Conservation (phyloP, 192 early-diverging fungal species). For the Backusella luteola region DNA sequence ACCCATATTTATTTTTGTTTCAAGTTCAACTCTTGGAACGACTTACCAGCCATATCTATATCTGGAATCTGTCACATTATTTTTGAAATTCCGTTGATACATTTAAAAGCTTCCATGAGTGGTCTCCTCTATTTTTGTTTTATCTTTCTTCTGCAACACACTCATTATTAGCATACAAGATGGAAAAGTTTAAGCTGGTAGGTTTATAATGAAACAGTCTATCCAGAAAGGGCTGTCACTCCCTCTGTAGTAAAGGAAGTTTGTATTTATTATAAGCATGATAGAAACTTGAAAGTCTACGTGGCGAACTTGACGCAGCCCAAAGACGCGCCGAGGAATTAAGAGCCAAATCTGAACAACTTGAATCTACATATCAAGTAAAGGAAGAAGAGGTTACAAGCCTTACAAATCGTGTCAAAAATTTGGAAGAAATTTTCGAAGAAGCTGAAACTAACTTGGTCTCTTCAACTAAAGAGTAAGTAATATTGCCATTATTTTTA, state of each 20-base stretch:
- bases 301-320: constrained; percentile 63
- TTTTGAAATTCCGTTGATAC: background rate
- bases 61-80: background rate
- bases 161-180: background rate
- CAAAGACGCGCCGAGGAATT: constrained; percentile 57
- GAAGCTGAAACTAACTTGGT: constrained; percentile 27
- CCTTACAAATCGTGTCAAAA: constrained; percentile 28
- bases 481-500: background rate
- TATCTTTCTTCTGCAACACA: background rate
- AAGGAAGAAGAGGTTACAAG: constrained; percentile 44
- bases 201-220: background rate
- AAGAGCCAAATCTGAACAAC: constrained; percentile 52
- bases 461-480: constrained; percentile 31
- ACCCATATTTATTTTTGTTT: background rate
- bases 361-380: constrained; percentile 36
- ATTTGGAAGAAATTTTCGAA: constrained; percentile 32
- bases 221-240: background rate
- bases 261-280: background rate
- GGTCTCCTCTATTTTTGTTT: background rate
- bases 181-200: constrained; percentile 1
- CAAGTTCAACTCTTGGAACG: background rate
- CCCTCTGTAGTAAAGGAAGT: background rate
- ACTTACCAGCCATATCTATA: background rate
- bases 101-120: background rate
- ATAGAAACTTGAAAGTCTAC: constrained; percentile 64